A percentile compares a stretch with the other conserved stretches of the same genome.
Evolutionary conservation across 176 grass and related monocot species (phyloP).

Genomic region (Aegilops sharonensis): DNA sequence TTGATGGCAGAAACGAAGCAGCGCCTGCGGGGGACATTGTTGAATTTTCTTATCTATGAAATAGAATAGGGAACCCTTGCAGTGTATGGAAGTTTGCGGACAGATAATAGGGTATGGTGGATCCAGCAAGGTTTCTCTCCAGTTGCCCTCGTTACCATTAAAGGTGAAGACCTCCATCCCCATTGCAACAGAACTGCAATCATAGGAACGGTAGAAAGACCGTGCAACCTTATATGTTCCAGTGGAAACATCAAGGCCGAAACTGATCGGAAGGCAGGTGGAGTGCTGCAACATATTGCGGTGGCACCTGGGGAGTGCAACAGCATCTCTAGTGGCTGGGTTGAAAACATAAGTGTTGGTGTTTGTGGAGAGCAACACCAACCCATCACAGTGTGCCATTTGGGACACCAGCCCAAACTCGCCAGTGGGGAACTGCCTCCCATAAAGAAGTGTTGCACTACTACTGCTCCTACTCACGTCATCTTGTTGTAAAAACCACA

Average conservation of each 20-base stretch:
- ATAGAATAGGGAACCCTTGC: neutral
- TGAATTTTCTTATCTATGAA: neutral
- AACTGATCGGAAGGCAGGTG: neutral
- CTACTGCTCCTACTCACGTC: neutral
- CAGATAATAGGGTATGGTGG: neutral
- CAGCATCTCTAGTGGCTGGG: constrained; percentile 7
- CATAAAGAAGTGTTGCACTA: neutral
- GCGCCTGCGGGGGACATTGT: neutral
- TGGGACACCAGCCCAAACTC: neutral
- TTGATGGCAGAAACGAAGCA: constrained; percentile 14
- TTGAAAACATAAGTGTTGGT: constrained; percentile 1
- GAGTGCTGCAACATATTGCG: neutral
- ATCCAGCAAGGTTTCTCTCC: neutral
- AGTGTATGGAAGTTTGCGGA: neutral
- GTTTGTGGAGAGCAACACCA: neutral
- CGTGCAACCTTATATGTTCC: constrained; percentile 16
- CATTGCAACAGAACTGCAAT: neutral
- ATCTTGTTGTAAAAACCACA: neutral
- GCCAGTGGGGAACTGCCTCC: neutral
- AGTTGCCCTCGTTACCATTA: neutral
- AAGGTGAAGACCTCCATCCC: constrained; percentile 32
- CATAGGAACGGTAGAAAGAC: neutral
- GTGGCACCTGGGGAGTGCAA: neutral
- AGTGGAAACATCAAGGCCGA: neutral
- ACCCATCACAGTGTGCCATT: constrained; percentile 12